phyloP scores from a whole-genome alignment of 768 basidiomycete species.

The Agaricus blazei region DNA sequence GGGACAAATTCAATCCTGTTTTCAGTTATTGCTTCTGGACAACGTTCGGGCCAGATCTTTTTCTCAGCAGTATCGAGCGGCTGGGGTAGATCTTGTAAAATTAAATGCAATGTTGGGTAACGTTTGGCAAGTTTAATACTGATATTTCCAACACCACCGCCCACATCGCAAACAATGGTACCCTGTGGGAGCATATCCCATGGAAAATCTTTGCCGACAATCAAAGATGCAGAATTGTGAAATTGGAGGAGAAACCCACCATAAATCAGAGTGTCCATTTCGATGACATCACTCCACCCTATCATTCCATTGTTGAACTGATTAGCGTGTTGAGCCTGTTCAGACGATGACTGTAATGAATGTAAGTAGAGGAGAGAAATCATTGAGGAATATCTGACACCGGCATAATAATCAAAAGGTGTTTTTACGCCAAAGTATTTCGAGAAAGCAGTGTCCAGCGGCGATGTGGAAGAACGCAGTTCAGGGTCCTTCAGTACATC shows the following conservation, averaged over 20 bases:
- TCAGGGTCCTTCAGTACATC: constrained; percentile 31
- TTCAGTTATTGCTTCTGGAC: constrained; percentile 30
- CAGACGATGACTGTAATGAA: not conserved
- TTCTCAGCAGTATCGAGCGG: constrained; percentile 24
- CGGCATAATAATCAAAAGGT: constrained; percentile 21
- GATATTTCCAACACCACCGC: constrained; percentile 31
- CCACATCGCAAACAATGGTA: constrained; percentile 32
- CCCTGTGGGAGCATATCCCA: constrained; percentile 23
- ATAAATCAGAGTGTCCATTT: constrained; percentile 22
- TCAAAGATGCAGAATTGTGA: not conserved
- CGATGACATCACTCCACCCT: constrained; percentile 26
- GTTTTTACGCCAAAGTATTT: constrained; percentile 16
- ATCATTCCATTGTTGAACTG: constrained; percentile 30
- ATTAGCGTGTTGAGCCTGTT: constrained; percentile 3
- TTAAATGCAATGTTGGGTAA: constrained; percentile 27
- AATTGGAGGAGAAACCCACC: constrained; percentile 14
- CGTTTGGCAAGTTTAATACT: constrained; percentile 25
- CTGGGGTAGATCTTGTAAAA: constrained; percentile 31
- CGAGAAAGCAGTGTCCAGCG: constrained; percentile 22
- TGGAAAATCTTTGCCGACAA: constrained; percentile 22
- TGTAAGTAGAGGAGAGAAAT: not conserved
- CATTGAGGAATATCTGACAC: constrained; percentile 4
- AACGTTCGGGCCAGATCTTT: constrained; percentile 29
- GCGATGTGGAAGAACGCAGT: constrained; percentile 21
- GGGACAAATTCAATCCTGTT: constrained; percentile 28